Percentiles rank a stretch among this genome's conserved stretches.
Conservation (phyloP, 345 rosid genomes). For the Xanthoceras sorbifolium region DNA sequence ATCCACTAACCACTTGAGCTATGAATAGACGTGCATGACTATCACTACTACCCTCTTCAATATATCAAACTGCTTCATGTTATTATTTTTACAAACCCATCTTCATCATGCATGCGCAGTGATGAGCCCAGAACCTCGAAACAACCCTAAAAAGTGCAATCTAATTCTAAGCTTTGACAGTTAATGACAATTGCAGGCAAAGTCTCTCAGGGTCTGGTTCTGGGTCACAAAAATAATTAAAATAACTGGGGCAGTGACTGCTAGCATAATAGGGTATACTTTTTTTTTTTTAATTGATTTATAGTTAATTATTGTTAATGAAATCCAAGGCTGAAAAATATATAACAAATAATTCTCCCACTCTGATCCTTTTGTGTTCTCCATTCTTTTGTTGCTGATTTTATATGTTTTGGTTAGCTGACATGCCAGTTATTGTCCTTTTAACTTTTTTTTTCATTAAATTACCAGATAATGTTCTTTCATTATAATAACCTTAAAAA, state of each 20-base stretch:
- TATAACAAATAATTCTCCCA: background rate
- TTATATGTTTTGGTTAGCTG: conserved; percentile 29
- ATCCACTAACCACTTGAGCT: too few species aligned
- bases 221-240: too few species aligned
- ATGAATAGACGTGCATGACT: too few species aligned
- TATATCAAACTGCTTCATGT: background rate
- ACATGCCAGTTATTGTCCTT: conserved; percentile 50
- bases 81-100: background rate
- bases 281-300: background rate
- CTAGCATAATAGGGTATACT: background rate
- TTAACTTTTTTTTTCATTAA: conserved; percentile 24
- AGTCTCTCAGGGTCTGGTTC: background rate
- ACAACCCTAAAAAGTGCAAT: background rate
- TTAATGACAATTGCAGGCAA: background rate
- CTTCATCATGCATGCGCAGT: background rate
- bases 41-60: background rate
- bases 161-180: background rate
- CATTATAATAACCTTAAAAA: background rate
- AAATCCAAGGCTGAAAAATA: conserved; percentile 9
- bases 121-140: conserved; percentile 29
- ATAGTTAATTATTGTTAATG: background rate
- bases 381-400: conserved; percentile 34
- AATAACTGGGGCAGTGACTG: too few species aligned
- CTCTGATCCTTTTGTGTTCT: conserved; percentile 25
- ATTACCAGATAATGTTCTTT: conserved; percentile 19